Percentiles rank a stretch among this genome's conserved stretches.
Conservation (phyloP, 768 basidiomycete genomes). For the Suillus discolor region DNA sequence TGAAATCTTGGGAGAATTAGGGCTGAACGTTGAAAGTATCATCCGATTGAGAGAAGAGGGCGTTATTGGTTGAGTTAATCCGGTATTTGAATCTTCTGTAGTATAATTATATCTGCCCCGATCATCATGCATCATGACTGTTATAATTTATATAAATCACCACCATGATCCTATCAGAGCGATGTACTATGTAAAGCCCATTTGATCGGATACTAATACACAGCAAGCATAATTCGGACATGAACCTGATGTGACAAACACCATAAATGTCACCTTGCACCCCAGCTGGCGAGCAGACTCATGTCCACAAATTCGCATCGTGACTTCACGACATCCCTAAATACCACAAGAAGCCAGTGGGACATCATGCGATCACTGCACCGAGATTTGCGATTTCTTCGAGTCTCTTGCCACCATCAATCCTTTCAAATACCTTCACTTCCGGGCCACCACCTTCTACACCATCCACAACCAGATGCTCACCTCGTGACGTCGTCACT, state of each 20-base stretch:
- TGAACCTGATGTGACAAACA: not conserved
- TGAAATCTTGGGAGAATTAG: slow-evolving; percentile 49
- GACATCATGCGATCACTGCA: slow-evolving; percentile 38
- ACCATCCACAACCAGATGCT: slow-evolving; percentile 68
- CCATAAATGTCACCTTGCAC: not conserved
- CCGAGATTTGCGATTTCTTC: slow-evolving; percentile 50
- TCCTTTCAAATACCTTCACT: slow-evolving; percentile 69
- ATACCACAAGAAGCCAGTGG: slow-evolving; percentile 45
- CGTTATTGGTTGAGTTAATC: slow-evolving; percentile 35
- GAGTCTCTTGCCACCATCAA: slow-evolving; percentile 50
- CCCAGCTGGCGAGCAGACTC: not conserved
- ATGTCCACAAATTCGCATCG: not conserved
- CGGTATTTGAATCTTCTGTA: not conserved
- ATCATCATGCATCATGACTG: not conserved
- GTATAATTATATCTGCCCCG: not conserved
- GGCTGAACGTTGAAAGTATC: slow-evolving; percentile 40
- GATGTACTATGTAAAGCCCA: not conserved
- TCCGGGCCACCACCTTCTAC: slow-evolving; percentile 63
- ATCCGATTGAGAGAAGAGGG: slow-evolving; percentile 41
- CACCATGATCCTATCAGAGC: not conserved
- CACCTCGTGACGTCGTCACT: slow-evolving; percentile 60
- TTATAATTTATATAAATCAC: too few species aligned
- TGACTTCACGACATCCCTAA: slow-evolving; percentile 15
- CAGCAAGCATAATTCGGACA: not conserved
- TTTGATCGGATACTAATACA: not conserved